Evolutionary conservation across 768 basidiomycete species (phyloP), one percentile per base, ranked within the genome.

Genomic region (Mrakia frigida): DNA sequence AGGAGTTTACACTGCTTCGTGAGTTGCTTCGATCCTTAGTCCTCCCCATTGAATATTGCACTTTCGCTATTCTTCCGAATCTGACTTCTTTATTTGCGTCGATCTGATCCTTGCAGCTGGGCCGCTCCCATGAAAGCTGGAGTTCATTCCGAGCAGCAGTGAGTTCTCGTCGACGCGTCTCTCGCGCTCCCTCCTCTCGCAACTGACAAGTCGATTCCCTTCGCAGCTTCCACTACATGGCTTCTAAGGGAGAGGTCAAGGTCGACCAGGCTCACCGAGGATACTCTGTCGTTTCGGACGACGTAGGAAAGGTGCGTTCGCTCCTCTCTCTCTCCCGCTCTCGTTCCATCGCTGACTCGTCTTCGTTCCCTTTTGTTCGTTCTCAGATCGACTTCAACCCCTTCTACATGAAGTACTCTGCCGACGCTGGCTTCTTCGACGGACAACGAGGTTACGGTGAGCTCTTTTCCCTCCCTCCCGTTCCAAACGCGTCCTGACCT

Each of bases 241-340:
- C 63, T 46, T 50, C 63, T 31, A 95, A 92, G 92, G 94, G 94
- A 33, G 94, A 96, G 79, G 92, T 96, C 82, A 88, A 87, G 74
- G 90, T 96, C 78, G 93, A 96, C 86, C 94, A 96, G 84, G 93
- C 94, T 59, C 92, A 93, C 83, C 90, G 93, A 82, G 94, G 94
- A 11, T 96, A 96, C 85, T 92, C 93, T 82, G 88, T 93, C 80
- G 93, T 92, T 35, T 86, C 90, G 67, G 94, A 96, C 81, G 91
- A 92, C 65, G 88, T 87, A 21, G 93, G 94, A 67, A 93, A 93
- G 84, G 84, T 92, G 88, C 90, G 78, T 60, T n/a, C 13, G 18
- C 16, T 35, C 31, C 11, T 41, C 63, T 67, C 18, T 31, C 41
- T 35, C 18, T 67, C 3, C 53, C 25, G 6, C 18, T 70, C 28